Base-by-base conservation (phyloP, 306 rosid genomes). In the Astragalus membranaceus region DNA sequence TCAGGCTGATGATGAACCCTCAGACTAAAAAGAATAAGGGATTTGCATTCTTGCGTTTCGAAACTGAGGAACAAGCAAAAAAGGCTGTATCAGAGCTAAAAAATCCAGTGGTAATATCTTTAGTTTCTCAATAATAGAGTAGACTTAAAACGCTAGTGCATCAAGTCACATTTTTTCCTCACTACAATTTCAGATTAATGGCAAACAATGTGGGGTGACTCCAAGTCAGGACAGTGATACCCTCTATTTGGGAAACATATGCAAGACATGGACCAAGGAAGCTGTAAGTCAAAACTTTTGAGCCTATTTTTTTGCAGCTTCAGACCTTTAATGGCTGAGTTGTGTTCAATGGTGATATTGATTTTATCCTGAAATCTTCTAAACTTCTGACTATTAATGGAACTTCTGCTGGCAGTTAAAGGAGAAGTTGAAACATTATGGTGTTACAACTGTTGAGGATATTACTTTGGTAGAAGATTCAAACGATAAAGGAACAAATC, bases 161-260 rank as follows among this genome's bases (percentile, higher is more conserved):
- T 75, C 36, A 74, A 82, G 74, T 77, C 62, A 15, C 52, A 39
- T 49, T 52, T 81, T 75, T 83, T 53, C 72, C 66, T 78, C 42
- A 68, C 62, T 79, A 64, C 75, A 60, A 87, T 87, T 91, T 83
- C 96, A 95, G 99, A 91, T 95, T 43, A 87, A 91, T 74, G 99
- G 99, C 70, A 95, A 95, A 86, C 88, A 85, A 66, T 95, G 99
- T 59, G 97, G 99, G 79, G 97, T 89, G 43, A 85, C 92, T 67
- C 96, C 97, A 43, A 95, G 97, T 81, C 97, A 95, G 83, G 99
- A 95, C 74, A 89, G 96, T 33, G 97, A 95, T 75, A 95, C 99
- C 61, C 96, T 95, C 48, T 95, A 89, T 76, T 76, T 95, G 85
- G 99, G 99, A 66, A 91, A 95, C 83, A 89, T 95, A 78, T 86